A percentile compares a stretch with the other conserved stretches of the same genome.
Conservation (phyloP, 305 asterid species). For the Fraxinus paxiana region DNA sequence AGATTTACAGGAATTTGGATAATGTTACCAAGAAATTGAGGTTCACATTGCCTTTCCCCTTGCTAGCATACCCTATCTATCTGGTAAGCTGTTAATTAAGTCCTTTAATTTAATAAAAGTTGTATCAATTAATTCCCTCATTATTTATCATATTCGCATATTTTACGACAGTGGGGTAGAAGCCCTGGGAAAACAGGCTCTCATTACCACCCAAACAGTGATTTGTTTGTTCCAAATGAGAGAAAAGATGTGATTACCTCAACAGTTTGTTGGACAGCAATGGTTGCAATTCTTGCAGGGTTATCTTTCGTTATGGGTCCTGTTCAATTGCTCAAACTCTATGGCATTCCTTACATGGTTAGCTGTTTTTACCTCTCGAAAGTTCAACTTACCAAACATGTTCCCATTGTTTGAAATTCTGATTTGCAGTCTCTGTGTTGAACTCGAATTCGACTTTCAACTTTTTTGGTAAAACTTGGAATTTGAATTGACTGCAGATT, state of each 20-base stretch:
- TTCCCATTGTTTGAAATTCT: background rate
- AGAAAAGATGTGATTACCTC: slow-evolving; percentile 56
- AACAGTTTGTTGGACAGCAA: slow-evolving; percentile 65
- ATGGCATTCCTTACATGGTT: slow-evolving; percentile 72
- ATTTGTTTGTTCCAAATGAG: slow-evolving; percentile 64
- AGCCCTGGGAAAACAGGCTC: slow-evolving; percentile 90
- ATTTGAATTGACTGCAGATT: slow-evolving; percentile 42
- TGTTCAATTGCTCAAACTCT: slow-evolving; percentile 54
- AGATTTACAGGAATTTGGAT: slow-evolving; percentile 46
- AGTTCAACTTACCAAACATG: background rate
- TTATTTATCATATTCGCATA: background rate
- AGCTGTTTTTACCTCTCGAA: slow-evolving; percentile 22
- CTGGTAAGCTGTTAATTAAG: slow-evolving; percentile 33
- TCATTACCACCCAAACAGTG: slow-evolving; percentile 73
- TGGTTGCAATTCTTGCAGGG: slow-evolving; percentile 54
- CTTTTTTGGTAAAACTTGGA: slow-evolving; percentile 29
- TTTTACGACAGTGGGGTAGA: slow-evolving; percentile 55
- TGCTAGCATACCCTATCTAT: slow-evolving; percentile 59
- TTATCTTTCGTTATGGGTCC: slow-evolving; percentile 54
- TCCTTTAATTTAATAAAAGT: background rate
- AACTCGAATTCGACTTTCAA: background rate
- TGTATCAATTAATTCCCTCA: background rate
- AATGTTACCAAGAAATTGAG: slow-evolving; percentile 39
- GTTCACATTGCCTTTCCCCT: slow-evolving; percentile 61
- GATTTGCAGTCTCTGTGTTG: background rate